Base-by-base conservation (phyloP, 495 filamentous ascomycete species). In the Aspergillus bertholletiae region DNA sequence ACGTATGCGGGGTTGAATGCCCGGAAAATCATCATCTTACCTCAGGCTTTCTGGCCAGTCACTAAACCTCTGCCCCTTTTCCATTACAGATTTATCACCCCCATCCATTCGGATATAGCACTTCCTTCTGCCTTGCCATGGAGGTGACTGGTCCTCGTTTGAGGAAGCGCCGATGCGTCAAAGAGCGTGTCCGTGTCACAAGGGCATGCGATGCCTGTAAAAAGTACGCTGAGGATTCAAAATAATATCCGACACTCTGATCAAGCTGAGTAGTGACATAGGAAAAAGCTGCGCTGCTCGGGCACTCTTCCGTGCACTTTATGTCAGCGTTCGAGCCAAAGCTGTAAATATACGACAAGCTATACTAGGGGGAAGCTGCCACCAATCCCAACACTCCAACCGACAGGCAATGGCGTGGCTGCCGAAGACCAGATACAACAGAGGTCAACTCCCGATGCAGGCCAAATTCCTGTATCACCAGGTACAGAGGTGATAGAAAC, bases 121-220 rank as follows among this genome's bases (percentile, higher is more conserved):
- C 2, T 21, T 23, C 43, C 18, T 13, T 26, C 43, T 24, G 18
- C 21, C 20, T 13, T 39, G 17, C 48, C 26, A 58, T 58, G 55
- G 55, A 58, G 23, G 20, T 49, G 2, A 53, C 24, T 15, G 49
- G 44, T 20, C 26, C 17, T 15, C 53, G 46, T 35, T 46, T 55
- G 7, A 61, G 47, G 11, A 65, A 62, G 49, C 59, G 62, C 21
- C 59, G 56, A 43, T 54, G 53, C 26, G 56, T 54, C 47, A 63
- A 60, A 26, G 60, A 61, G 26, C 62, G 64, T 20, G 53, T 64
- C 20, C 61, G 62, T 26, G 65, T 70, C 28, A 72, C 67, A 28
- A 67, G 69, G 17, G 69, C 69, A 34, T 72, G 69, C 53, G 69
- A 72, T 46, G 48, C 23, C 3, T 72, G 69, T 62, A 72, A 72